Base-by-base conservation (phyloP, 768 basidiomycete genomes). In the Pisolithus tinctorius region DNA sequence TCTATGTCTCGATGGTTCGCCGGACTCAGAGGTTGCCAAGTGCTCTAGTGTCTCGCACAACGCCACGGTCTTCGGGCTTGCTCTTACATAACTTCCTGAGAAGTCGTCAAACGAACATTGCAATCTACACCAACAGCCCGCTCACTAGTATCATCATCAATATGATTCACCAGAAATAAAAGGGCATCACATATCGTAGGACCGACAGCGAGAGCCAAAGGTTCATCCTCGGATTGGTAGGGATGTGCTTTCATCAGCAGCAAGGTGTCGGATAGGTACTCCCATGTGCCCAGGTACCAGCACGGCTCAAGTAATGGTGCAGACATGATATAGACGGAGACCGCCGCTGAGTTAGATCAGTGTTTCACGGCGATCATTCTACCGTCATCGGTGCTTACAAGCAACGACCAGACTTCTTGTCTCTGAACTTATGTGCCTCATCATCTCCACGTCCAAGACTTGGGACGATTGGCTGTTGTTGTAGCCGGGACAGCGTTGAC, bases 111-210 rank as follows among this genome's bases (percentile, higher is more conserved):
- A 36, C 25, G 23, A 20, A 23, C 29, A 27, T 8, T 31, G 14
- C 60, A 4, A 25, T 11, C 13, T 31, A 13, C 20, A 34, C 16
- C 29, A 26, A 23, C 6, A 30, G 6, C n/a, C 2, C n/a, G 45
- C 71, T 52, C 57, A 74, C 73, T 51, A 3, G 61, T 52, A 11
- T 36, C 43, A 17, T 58, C 47, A 23, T 66, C 60, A 29, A 50
- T 52, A 34, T 62, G 46, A 41, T 59, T 61, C 29, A 74, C 50
- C 14, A 86, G 57, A 44, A 61, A 67, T 2, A 62, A 50, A 48
- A 87, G 57, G 10, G 77, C 82, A 30, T 60, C 55, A 53, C 80
- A 86, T 49, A 88, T 63, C 14, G 67, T 63, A 8, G 80, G 74
- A 45, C 72, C 71, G 9, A 76, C 64, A 27, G 82, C 56, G 42